Base-by-base conservation (phyloP, 371 early-diverging fungal genomes). In the Zychaea mexicana region DNA sequence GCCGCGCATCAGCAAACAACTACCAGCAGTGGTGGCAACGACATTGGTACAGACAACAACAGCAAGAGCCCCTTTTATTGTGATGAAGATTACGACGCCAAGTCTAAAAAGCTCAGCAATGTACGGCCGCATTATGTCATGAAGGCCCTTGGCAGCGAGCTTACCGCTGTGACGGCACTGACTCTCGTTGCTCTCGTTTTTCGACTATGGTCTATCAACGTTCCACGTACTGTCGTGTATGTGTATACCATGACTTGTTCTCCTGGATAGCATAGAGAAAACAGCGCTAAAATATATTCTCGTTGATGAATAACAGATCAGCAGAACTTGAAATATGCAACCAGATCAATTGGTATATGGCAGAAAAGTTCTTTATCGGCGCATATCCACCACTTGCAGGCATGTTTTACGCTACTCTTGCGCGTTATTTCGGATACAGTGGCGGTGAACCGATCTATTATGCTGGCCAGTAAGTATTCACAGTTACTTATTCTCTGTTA, bases 401-500 rank as follows among this genome's bases (percentile, higher is more conserved):
- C 66, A 68, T 99, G 76, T 67, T 99, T 49, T 88, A 95, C 42
- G 90, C 98, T 2, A 69, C 81, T 17, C 68, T 85, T 1, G 94
- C 94, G 2, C 72, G 75, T 62, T 33, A 91, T 9, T 81, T 82
- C 32, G 96, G 97, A 0, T 95, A 94, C 70, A 84, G 92, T 71
- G 96, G 96, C 12, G 81, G 79, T 33, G 94, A 94, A 68, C 81
- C 88, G 42, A 92, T 98, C 61, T 87, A 88, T 56, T 88, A 90
- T 64, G 91, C 93, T 73, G 96, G 95, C 61, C 76, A 86, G 88
- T 82, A 85, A 84, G 83, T 73, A 45, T 19, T 15, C n/a, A 0
- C n/a, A 17, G 10, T 46, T 46, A 6, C 7, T 46, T 21, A n/a
- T 21, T 1, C 46, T 46, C 9, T 46, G 10, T 15, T 46, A n/a